These are phyloP conservation scores for Oryza glumipatula DNA, from an alignment of 176 grass and related monocot genomes.

Conservation along the genomic window DNA sequence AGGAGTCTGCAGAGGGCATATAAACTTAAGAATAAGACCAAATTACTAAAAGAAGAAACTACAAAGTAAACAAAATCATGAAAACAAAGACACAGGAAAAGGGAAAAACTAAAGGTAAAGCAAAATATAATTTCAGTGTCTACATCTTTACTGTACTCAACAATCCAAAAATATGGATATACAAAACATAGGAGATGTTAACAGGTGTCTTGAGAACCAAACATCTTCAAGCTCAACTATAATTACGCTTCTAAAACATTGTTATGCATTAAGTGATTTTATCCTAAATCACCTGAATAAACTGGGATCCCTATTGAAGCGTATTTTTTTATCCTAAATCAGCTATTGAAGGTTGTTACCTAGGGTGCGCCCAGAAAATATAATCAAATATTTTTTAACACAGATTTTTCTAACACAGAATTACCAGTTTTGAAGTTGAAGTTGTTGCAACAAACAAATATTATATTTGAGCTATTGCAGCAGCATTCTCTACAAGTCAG, in stretches of 20 bases:
- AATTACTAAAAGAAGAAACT: conserved; percentile 23
- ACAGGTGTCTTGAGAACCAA: not conserved
- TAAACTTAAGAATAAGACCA: conserved; percentile 35
- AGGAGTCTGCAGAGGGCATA: conserved; percentile 47
- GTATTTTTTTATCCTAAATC: not conserved
- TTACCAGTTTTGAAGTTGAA: not conserved
- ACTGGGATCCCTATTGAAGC: not conserved
- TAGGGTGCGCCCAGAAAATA: not conserved
- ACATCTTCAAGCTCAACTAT: not conserved
- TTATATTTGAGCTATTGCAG: not conserved
- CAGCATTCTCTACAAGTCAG: not conserved
- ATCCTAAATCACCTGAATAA: conserved; percentile 12
- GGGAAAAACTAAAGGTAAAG: not conserved
- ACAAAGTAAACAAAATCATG: not conserved
- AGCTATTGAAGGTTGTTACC: not conserved
- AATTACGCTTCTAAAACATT: not conserved
- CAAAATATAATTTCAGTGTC: not conserved
- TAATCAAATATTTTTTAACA: not conserved
- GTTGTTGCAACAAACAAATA: not conserved
- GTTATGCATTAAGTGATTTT: not conserved
- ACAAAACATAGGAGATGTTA: not conserved
- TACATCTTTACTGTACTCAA: conserved; percentile 2
- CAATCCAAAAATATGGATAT: not conserved
- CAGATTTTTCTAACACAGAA: not conserved
- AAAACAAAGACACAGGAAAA: not conserved